Percentiles rank a stretch among this genome's conserved stretches.
Conservation (phyloP, 192 early-diverging fungal genomes). For the Coemansia sp. region DNA sequence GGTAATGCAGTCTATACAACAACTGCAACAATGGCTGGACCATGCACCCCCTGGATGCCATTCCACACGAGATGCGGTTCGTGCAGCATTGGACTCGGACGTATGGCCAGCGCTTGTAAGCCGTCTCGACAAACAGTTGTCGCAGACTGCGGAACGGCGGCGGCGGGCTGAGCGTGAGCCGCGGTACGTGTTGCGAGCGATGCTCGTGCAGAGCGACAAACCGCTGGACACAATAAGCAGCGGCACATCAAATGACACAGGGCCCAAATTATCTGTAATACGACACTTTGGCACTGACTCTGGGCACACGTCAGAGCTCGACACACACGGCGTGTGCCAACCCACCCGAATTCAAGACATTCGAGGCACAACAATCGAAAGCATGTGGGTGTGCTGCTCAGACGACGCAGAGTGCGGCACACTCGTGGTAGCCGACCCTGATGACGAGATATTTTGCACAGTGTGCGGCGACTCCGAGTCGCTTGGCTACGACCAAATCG, state of each 20-base stretch:
- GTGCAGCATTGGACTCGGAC: neutral
- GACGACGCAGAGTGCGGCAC: slow-evolving; percentile 37
- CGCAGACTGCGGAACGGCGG: neutral
- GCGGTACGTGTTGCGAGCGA: slow-evolving; percentile 32
- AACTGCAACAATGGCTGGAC: slow-evolving; percentile 8
- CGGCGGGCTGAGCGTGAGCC: slow-evolving; percentile 10
- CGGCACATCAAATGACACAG: neutral
- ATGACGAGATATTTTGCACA: slow-evolving; percentile 49
- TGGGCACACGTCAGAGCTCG: slow-evolving; percentile 32
- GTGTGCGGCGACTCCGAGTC: slow-evolving; percentile 26
- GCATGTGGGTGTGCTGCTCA: slow-evolving; percentile 48
- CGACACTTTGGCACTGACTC: slow-evolving; percentile 36
- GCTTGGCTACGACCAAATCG: slow-evolving; percentile 48
- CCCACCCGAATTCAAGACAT: slow-evolving; percentile 26
- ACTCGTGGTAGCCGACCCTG: slow-evolving; percentile 41
- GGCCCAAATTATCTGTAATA: slow-evolving; percentile 14
- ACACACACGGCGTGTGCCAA: slow-evolving; percentile 21
- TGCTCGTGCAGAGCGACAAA: slow-evolving; percentile 15
- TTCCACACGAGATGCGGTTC: neutral
- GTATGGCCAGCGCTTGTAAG: slow-evolving; percentile 9
- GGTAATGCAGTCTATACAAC: neutral
- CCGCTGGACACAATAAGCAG: neutral
- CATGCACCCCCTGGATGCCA: neutral
- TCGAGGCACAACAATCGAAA: slow-evolving; percentile 29
- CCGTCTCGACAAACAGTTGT: slow-evolving; percentile 1